Evolutionary conservation across 352 stramenopile genomes (phyloP).

Genomic region (Aphanomyces euteiches): DNA sequence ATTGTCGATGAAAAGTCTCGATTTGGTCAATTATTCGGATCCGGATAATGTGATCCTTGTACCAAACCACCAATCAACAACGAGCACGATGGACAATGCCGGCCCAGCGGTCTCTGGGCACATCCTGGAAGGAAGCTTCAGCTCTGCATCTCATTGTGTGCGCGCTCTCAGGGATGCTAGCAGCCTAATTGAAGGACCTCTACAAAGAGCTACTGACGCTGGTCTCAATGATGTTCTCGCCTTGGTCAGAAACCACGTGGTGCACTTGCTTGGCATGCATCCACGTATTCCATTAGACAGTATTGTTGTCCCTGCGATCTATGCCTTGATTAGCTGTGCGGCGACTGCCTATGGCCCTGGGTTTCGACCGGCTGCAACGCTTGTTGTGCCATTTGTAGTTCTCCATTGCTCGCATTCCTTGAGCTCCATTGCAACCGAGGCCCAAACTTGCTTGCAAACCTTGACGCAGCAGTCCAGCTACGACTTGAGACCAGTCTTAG

Average conservation of each 20-base stretch:
- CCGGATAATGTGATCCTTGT: too few relatives aligned
- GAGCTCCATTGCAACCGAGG: neutral
- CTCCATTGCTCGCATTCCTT: constrained; percentile 5
- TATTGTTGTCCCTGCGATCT: neutral
- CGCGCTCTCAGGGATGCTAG: too few relatives aligned
- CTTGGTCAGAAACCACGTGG: neutral
- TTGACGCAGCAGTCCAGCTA: neutral
- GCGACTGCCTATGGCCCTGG: neutral
- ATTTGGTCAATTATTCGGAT: too few relatives aligned
- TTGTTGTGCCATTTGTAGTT: neutral
- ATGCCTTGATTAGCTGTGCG: neutral
- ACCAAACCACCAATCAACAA: too few relatives aligned
- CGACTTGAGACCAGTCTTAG: neutral
- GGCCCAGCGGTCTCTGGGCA: too few relatives aligned
- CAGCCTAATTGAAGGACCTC: too few relatives aligned
- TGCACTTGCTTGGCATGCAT: neutral
- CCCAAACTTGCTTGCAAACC: constrained; percentile 4
- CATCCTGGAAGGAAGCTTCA: too few relatives aligned
- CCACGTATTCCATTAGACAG: neutral
- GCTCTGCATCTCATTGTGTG: too few relatives aligned
- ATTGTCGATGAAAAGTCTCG: too few relatives aligned
- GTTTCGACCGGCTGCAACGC: constrained; percentile 4
- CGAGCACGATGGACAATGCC: too few relatives aligned
- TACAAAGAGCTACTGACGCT: too few relatives aligned
- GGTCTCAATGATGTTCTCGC: too few relatives aligned